Base-by-base conservation (phyloP, 768 basidiomycete species). In the Podaxis sp. region DNA sequence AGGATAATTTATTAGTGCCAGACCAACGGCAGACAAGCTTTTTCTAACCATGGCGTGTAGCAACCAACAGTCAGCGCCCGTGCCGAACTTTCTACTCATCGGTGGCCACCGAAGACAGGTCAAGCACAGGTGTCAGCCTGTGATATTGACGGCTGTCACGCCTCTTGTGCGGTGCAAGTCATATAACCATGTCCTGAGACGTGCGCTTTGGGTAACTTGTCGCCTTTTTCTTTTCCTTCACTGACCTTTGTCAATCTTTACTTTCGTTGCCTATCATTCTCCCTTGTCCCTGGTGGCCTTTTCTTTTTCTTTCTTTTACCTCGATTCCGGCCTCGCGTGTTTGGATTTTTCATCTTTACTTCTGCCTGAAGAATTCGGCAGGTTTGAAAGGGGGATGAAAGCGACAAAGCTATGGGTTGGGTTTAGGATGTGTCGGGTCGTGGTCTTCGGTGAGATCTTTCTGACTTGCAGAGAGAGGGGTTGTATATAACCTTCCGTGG, bases 361-460 rank as follows among this genome's bases (percentile, higher is more conserved):
- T 23, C 11, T 27, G 14, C 5, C 42, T 44, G 42, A 18, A 42
- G n/a, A 23, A 25, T 48, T 48, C 23, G 1, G 18, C 18, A 21
- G 21, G 6, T 4, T 48, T 65, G 46, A 69, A 69, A 56, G 66
- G 66, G 32, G 7, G 37, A 63, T 65, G 53, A 65, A 67, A 36
- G 64, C 57, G 18, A 25, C 57, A 13, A 58, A 50, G 47, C 47
- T 58, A 37, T 73, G 73, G 74, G 59, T 63, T 57, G 44, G 69
- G 55, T 78, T 77, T 60, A 75, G 68, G 61, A 67, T 65, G 44
- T 67, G 71, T 61, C 71, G 77, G 36, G 66, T 67, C 35, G 54
- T 71, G 40, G 64, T 74, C 48, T 75, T 76, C 55, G 71, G 78
- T 78, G 62, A 69, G 75, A 61, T 1, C 21, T 54, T 32, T 32